Evolutionary conservation across 2,329 filamentous ascomycete genomes (phyloP).

Genomic region (Rutstroemia sp.): DNA sequence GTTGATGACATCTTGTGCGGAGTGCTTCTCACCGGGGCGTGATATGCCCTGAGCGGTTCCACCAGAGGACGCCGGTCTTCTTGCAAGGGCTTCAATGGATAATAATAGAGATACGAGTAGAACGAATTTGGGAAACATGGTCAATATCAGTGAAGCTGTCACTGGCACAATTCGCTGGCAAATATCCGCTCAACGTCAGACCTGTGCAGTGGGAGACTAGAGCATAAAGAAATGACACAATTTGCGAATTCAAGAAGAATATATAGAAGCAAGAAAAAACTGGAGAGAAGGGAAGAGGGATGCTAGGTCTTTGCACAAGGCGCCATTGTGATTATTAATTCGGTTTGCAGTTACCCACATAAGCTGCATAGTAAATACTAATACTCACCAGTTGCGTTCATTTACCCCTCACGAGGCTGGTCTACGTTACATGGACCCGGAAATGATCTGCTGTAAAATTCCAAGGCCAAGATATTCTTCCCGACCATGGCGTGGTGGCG

Average conservation of each 20-base stretch:
- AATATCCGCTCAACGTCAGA: not conserved
- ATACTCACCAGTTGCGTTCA: not conserved
- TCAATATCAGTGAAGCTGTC: not conserved
- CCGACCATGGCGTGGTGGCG: too few species aligned
- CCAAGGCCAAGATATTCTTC: too few species aligned
- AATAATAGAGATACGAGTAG: not conserved
- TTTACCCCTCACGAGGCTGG: not conserved
- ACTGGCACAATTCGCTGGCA: not conserved
- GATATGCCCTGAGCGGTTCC: not conserved
- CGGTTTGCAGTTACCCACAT: too few species aligned
- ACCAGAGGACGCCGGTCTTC: not conserved
- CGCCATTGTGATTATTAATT: not conserved
- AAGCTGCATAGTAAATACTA: not conserved
- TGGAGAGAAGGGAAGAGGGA: too few species aligned
- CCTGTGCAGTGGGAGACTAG: too few species aligned
- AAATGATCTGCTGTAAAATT: not conserved
- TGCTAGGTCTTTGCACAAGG: not conserved
- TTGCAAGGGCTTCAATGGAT: not conserved
- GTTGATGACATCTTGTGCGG: not conserved
- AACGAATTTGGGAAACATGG: not conserved
- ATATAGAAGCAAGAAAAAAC: not conserved
- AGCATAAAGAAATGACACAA: not conserved
- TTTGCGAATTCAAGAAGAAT: not conserved
- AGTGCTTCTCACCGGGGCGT: not conserved
- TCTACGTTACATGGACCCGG: not conserved